Percentiles rank a stretch among this genome's conserved stretches.
Conservation (phyloP, 495 filamentous ascomycete genomes). For the Tuber melanosporum region DNA sequence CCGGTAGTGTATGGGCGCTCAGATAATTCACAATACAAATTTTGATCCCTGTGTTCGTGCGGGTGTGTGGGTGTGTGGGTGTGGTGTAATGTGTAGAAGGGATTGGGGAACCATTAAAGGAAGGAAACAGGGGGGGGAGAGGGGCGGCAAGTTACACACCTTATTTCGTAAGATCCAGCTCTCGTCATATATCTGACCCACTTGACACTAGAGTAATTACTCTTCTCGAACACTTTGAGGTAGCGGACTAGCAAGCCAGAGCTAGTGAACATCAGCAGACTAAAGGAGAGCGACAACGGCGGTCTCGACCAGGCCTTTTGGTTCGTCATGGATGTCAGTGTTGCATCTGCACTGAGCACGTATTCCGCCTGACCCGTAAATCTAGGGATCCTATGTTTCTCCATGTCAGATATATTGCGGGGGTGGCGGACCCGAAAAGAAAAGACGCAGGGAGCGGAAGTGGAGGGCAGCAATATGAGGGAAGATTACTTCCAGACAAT, state of each 20-base stretch:
- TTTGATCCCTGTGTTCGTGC: background rate
- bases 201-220: conserved; percentile 95
- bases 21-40: background rate
- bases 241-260: conserved; percentile 88
- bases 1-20: background rate
- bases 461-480: background rate
- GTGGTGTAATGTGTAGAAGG: background rate
- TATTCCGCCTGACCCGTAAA: conserved; percentile 95
- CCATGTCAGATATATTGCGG: conserved; percentile 1
- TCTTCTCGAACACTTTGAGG: conserved; percentile 99
- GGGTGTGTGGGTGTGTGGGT: background rate
- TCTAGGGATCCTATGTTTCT: conserved; percentile 57
- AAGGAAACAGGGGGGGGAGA: background rate
- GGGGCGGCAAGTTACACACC: conserved; percentile 46
- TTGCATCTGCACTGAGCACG: conserved; percentile 88
- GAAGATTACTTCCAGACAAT: conserved; percentile 80
- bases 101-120: background rate
- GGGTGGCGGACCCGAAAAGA: background rate
- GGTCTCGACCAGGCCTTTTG: conserved; percentile 97
- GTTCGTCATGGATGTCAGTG: conserved; percentile 91
- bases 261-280: conserved; percentile 94
- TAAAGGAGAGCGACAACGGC: conserved; percentile 85
- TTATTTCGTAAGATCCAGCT: conserved; percentile 74
- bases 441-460: background rate
- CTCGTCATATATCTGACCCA: conserved; percentile 99